These are phyloP conservation scores for Letharia lupina DNA, from an alignment of 495 filamentous ascomycete genomes.

Conservation along the genomic window DNA sequence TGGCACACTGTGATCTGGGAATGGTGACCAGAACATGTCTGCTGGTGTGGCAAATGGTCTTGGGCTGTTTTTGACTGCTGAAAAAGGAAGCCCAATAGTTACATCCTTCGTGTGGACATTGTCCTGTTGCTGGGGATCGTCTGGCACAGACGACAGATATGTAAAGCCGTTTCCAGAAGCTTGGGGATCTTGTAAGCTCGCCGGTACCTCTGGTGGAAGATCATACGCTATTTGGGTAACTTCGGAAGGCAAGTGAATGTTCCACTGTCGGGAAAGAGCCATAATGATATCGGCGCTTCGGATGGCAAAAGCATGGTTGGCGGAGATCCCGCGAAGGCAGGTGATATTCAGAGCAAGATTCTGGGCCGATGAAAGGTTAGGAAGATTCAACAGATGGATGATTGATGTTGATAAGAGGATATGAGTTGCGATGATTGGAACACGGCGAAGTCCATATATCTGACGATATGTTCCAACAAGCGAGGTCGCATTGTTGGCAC, in stretches of 20 bases:
- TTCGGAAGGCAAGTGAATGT: slow-evolving; percentile 25
- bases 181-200: neutral
- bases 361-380: slow-evolving; percentile 11
- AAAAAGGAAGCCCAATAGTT: neutral
- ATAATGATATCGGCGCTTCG: slow-evolving; percentile 23
- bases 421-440: slow-evolving; percentile 27
- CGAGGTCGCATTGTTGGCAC: slow-evolving; percentile 27
- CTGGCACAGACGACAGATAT: neutral
- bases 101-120: neutral
- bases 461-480: slow-evolving; percentile 25
- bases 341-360: slow-evolving; percentile 24
- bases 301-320: slow-evolving; percentile 20
- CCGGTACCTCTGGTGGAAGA: neutral
- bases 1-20: slow-evolving; percentile 23
- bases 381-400: slow-evolving; percentile 32
- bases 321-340: slow-evolving; percentile 25
- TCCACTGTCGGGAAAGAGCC: slow-evolving; percentile 28
- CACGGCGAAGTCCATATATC: slow-evolving; percentile 28
- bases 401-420: slow-evolving; percentile 30
- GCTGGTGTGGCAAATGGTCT: neutral
- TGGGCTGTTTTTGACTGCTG: neutral
- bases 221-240: slow-evolving; percentile 1
- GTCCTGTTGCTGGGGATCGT: neutral
- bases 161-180: neutral
- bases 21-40: slow-evolving; percentile 26